phyloP scores from a whole-genome alignment of 495 filamentous ascomycete genomes.

The Chaetomium tenue region DNA sequence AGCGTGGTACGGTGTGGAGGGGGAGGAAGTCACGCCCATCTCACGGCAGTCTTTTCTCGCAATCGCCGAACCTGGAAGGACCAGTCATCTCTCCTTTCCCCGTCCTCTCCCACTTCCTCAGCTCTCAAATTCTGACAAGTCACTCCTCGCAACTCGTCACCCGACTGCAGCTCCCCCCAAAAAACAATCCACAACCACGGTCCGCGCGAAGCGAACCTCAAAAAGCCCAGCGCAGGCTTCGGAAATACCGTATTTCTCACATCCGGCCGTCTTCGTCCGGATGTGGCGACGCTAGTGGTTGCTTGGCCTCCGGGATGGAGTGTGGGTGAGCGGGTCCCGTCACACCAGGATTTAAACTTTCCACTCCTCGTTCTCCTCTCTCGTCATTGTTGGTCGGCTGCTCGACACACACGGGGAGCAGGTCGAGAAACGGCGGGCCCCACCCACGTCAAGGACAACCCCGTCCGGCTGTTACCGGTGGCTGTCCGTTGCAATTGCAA shows the following conservation, averaged over 20 bases:
- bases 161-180: too few relatives aligned
- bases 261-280: not conserved
- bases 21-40: too few relatives aligned
- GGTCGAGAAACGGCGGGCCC: conserved; percentile 22
- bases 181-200: too few relatives aligned
- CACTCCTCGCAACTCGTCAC: not conserved
- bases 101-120: not conserved
- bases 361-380: conserved; percentile 7
- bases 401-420: conserved; percentile 2
- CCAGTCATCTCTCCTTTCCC: not conserved
- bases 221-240: not conserved
- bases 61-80: not conserved
- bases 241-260: not conserved
- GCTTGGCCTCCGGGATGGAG: conserved; percentile 18
- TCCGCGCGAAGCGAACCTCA: not conserved
- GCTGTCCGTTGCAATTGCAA: conserved; percentile 35
- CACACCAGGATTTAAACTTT: conserved; percentile 33
- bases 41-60: not conserved
- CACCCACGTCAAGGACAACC: conserved; percentile 14
- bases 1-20: too few relatives aligned
- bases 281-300: conserved; percentile 19
- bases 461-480: conserved; percentile 37
- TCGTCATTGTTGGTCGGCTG: conserved; percentile 24
- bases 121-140: conserved; percentile 7
- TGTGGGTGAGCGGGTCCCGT: conserved; percentile 17